These are phyloP conservation scores for Solanum dulcamara DNA, from an alignment of 257 asterid species.

Conservation along the genomic window DNA sequence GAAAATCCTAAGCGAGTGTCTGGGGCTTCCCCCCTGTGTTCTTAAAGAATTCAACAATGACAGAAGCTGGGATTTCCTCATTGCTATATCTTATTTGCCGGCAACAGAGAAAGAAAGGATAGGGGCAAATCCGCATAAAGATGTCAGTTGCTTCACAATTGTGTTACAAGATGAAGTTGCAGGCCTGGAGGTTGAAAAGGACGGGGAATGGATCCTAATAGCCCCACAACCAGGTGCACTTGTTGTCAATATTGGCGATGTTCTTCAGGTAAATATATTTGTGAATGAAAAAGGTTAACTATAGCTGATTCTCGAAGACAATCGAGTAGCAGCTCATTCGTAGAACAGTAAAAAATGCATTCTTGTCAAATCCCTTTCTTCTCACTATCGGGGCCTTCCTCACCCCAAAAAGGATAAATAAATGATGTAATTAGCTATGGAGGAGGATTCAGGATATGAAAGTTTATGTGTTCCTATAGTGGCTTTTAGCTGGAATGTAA, in stretches of 20 bases:
- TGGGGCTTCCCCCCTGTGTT: conserved; percentile 35
- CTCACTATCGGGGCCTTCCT: not conserved
- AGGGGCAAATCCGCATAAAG: conserved; percentile 34
- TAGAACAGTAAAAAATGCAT: not conserved
- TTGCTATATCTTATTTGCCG: conserved; percentile 32
- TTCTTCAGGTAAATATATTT: conserved; percentile 22
- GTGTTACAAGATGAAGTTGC: conserved; percentile 46
- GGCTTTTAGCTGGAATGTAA: not conserved
- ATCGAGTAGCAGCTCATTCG: not conserved
- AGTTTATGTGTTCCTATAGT: not conserved
- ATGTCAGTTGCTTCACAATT: conserved; percentile 31
- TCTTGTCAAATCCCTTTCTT: not conserved
- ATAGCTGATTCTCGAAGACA: not conserved
- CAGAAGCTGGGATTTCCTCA: conserved; percentile 51
- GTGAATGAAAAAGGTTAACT: not conserved
- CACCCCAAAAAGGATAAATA: not conserved
- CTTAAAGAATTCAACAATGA: conserved; percentile 37
- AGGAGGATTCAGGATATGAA: not conserved
- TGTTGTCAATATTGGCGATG: conserved; percentile 33
- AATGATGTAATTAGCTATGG: not conserved
- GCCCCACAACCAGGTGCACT: conserved; percentile 22
- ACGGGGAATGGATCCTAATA: conserved; percentile 33
- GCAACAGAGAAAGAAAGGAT: conserved; percentile 25
- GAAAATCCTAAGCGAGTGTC: conserved; percentile 41
- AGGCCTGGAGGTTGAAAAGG: conserved; percentile 34